phyloP scores from a whole-genome alignment of 106 monocot genomes.

The Posidonia australis region DNA sequence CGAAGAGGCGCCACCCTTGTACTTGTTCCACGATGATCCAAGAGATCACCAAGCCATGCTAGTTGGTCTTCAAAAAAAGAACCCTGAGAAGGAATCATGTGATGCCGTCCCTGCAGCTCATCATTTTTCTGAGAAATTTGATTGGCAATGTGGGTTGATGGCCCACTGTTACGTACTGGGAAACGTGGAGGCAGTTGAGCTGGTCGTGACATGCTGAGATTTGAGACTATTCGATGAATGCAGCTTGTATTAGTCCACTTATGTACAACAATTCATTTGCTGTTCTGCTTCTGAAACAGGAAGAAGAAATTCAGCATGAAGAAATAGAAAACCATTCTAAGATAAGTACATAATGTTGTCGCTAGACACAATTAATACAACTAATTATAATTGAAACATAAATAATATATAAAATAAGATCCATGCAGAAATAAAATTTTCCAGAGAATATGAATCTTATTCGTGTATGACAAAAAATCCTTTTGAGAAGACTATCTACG shows the following conservation, averaged over 20 bases:
- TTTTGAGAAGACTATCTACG: too few relatives aligned
- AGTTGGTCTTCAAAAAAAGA: conserved; percentile 44
- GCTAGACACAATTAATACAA: too few relatives aligned
- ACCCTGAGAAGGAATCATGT: conserved; percentile 31
- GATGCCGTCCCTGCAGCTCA: conserved; percentile 11
- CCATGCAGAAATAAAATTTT: too few relatives aligned
- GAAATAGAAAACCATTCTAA: neutral
- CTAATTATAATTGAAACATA: too few relatives aligned
- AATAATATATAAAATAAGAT: too few relatives aligned
- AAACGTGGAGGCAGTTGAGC: conserved; percentile 76
- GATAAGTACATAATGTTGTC: neutral
- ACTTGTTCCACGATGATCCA: conserved; percentile 25
- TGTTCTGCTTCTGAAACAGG: conserved; percentile 1
- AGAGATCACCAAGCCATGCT: conserved; percentile 61
- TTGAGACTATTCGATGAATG: neutral
- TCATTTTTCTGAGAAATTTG: conserved; percentile 1
- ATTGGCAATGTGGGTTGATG: conserved; percentile 3
- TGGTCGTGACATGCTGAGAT: conserved; percentile 44
- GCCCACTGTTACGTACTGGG: conserved; percentile 26
- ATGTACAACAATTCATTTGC: neutral
- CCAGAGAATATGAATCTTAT: too few relatives aligned
- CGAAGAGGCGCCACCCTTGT: conserved; percentile 31
- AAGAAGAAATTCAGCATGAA: neutral
- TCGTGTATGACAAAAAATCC: too few relatives aligned
- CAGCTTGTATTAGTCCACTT: neutral